Percentiles rank a stretch among this genome's conserved stretches.
Evolutionary conservation across 495 filamentous ascomycete genomes (phyloP).

Genomic region (Xylaria castorea): DNA sequence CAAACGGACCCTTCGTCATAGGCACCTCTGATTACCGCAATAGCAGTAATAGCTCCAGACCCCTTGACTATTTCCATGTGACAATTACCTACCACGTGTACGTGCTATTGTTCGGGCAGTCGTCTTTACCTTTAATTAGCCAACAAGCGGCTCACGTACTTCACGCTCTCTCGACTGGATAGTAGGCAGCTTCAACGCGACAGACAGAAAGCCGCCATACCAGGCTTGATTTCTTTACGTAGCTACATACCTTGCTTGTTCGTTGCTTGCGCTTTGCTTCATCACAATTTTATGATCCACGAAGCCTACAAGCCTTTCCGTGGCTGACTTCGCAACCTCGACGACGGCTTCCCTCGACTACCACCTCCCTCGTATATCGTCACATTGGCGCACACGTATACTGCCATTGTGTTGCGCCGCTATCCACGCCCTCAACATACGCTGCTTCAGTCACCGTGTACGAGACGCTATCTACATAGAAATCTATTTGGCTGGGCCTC

Average conservation of each 20-base stretch:
- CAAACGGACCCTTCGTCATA: neutral
- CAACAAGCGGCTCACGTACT: neutral
- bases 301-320: neutral
- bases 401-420: neutral
- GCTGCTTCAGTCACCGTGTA: constrained; percentile 5
- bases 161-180: neutral
- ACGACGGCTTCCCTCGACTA: neutral
- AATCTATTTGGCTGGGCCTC: constrained; percentile 42
- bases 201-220: neutral
- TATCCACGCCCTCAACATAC: constrained; percentile 4
- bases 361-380: neutral
- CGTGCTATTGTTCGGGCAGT: neutral
- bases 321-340: neutral
- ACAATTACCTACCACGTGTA: constrained; percentile 23
- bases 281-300: neutral
- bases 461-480: constrained; percentile 20
- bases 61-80: constrained; percentile 18
- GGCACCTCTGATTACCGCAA: neutral
- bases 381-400: neutral
- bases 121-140: neutral
- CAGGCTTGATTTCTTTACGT: neutral
- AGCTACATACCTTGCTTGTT: neutral
- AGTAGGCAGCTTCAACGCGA: constrained; percentile 9
- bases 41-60: neutral
- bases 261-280: constrained; percentile 8